Conservation (phyloP, 1,284 basidiomycete genomes). For the Porogramme epimiltina region DNA sequence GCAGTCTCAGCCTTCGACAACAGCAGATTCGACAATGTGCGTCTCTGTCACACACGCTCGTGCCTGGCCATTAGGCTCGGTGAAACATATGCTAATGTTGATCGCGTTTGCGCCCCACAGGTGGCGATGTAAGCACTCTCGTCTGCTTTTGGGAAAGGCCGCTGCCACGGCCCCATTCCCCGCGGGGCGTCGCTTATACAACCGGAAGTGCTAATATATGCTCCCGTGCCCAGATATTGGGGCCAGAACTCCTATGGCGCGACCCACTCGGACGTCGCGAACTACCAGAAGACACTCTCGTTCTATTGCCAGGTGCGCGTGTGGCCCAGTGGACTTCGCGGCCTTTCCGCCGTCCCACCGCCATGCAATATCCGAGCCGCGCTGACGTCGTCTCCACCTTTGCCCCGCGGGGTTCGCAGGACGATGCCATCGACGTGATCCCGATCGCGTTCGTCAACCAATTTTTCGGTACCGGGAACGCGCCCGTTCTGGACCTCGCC, state of each 20-base stretch:
- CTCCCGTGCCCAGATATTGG: constrained; percentile 50
- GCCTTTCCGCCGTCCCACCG: too few relatives aligned
- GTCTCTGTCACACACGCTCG: constrained; percentile 9
- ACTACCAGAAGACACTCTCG: constrained; percentile 57
- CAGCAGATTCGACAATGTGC: constrained; percentile 62
- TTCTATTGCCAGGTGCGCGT: constrained; percentile 56
- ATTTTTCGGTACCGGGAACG: constrained; percentile 58
- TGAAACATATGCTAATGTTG: neutral
- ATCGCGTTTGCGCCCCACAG: neutral
- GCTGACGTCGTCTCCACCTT: neutral
- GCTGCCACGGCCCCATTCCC: neutral
- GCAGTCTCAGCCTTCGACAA: constrained; percentile 44
- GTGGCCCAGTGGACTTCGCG: too few relatives aligned
- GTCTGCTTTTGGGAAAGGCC: neutral
- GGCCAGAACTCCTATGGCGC: constrained; percentile 72
- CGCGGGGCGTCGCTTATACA: neutral
- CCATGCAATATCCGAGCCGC: neutral
- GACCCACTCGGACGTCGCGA: constrained; percentile 45
- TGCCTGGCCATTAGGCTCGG: neutral
- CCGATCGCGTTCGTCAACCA: constrained; percentile 63
- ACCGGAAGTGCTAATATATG: neutral
- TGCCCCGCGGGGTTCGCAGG: constrained; percentile 34
- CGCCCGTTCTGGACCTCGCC: constrained; percentile 62
- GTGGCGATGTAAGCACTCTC: constrained; percentile 11
- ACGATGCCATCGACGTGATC: constrained; percentile 63